phyloP scores from a whole-genome alignment of 768 basidiomycete species.

The Agaricus bisporus region DNA sequence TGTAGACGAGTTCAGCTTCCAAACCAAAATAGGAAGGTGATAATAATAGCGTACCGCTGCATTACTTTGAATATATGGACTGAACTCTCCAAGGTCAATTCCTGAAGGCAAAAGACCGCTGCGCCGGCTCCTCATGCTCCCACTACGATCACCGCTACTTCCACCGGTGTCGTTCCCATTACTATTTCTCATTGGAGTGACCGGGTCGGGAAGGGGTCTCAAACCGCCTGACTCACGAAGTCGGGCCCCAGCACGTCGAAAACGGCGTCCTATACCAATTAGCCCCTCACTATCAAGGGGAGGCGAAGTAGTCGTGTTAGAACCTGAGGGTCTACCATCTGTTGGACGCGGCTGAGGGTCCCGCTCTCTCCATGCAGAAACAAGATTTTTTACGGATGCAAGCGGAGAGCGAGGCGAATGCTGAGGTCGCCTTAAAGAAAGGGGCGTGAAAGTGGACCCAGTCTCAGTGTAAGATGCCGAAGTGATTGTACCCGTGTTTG shows the following conservation, averaged over 20 bases:
- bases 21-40: conserved; percentile 11
- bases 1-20: conserved; percentile 27
- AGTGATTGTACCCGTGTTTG: conserved; percentile 23
- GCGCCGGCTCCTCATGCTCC: conserved; percentile 25
- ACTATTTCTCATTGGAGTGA: conserved; percentile 18
- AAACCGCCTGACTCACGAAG: conserved; percentile 26
- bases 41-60: conserved; percentile 32
- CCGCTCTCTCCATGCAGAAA: conserved; percentile 76
- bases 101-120: conserved; percentile 33
- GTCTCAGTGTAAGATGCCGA: conserved; percentile 28
- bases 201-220: conserved; percentile 16
- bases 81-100: conserved; percentile 40
- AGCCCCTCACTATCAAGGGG: conserved; percentile 36
- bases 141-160: conserved; percentile 17
- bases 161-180: conserved; percentile 17
- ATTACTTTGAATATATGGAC: conserved; percentile 40
- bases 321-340: conserved; percentile 31
- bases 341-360: conserved; percentile 39
- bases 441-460: conserved; percentile 36
- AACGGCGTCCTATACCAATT: conserved; percentile 45
- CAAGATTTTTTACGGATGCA: conserved; percentile 71
- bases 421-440: conserved; percentile 53
- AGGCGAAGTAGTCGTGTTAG: conserved; percentile 21
- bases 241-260: conserved; percentile 29
- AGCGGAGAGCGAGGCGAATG: conserved; percentile 66